A percentile compares a stretch with the other conserved stretches of the same genome.
phyloP scores from a whole-genome alignment of 805 yeast genomes.

The Hanseniaspora hatyaiensis region DNA sequence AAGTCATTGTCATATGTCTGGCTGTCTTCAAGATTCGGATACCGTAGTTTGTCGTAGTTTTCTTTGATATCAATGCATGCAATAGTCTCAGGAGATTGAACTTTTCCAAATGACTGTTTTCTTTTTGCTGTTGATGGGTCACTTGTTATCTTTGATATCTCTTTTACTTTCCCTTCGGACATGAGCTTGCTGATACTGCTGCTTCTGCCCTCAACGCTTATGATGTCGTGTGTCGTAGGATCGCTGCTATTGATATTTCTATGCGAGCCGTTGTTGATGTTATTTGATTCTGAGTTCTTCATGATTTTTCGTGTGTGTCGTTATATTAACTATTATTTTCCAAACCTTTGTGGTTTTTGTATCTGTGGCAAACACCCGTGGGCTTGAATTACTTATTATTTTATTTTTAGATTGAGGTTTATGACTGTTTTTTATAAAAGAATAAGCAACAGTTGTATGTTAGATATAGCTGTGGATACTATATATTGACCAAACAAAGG shows the following conservation, averaged over 20 bases:
- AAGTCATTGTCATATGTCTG: background rate
- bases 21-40: background rate
- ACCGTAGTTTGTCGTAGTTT: background rate
- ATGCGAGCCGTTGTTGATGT: background rate
- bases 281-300: constrained; percentile 1
- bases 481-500: no score
- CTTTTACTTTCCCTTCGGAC: background rate
- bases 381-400: no score
- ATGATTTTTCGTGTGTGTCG: background rate
- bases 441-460: no score
- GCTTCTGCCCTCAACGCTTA: background rate
- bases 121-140: background rate
- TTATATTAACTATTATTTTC: no score
- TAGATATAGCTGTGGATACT: no score
- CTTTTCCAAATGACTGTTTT: constrained; percentile 2
- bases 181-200: constrained; percentile 4
- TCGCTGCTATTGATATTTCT: background rate
- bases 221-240: background rate
- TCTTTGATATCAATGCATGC: background rate
- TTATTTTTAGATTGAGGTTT: no score
- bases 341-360: no score
- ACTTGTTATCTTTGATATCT: background rate
- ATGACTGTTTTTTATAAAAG: no score
- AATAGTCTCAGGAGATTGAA: background rate
- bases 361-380: no score